These are phyloP conservation scores for Metarhizium humberi DNA, from an alignment of 2,329 filamentous ascomycete genomes.

Conservation along the genomic window DNA sequence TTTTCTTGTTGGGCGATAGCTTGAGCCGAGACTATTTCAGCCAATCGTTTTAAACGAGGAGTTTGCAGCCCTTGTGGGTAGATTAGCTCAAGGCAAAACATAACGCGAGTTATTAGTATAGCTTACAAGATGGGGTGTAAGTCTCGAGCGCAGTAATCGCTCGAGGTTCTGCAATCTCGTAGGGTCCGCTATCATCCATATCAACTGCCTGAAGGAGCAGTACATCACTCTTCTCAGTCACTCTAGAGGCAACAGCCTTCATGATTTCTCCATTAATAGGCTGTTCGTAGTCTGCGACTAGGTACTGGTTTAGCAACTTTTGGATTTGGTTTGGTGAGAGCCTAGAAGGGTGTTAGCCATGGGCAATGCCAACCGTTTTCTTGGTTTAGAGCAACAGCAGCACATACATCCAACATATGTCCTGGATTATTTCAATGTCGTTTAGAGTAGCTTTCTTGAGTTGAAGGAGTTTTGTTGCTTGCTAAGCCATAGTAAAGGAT, in stretches of 20 bases:
- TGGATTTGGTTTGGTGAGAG: slow-evolving; percentile 98
- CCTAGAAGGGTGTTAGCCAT: slow-evolving; percentile 36
- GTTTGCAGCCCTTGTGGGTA: slow-evolving; percentile 76
- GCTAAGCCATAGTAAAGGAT: slow-evolving; percentile 21
- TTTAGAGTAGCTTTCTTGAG: slow-evolving; percentile 98
- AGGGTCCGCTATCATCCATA: slow-evolving; percentile 97
- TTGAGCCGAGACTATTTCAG: slow-evolving; percentile 96
- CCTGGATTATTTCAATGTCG: slow-evolving; percentile 99
- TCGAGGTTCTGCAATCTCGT: slow-evolving; percentile 94
- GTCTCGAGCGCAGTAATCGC: slow-evolving; percentile 95
- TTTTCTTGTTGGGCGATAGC: slow-evolving; percentile 94
- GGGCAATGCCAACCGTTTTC: neutral
- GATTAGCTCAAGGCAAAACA: slow-evolving; percentile 17
- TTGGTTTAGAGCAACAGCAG: neutral
- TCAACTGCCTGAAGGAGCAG: slow-evolving; percentile 88
- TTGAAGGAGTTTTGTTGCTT: slow-evolving; percentile 96
- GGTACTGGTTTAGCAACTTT: slow-evolving; percentile 95
- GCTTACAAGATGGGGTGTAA: slow-evolving; percentile 92
- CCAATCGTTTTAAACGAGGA: slow-evolving; percentile 83
- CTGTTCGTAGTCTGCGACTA: slow-evolving; percentile 97
- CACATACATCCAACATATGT: slow-evolving; percentile 98
- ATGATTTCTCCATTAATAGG: slow-evolving; percentile 99
- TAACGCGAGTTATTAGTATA: neutral
- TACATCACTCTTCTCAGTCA: slow-evolving; percentile 97
- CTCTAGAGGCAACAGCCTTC: slow-evolving; percentile 95